These are phyloP conservation scores for Boletus pseudopeckii DNA, from an alignment of 768 basidiomycete genomes.

Conservation along the genomic window DNA sequence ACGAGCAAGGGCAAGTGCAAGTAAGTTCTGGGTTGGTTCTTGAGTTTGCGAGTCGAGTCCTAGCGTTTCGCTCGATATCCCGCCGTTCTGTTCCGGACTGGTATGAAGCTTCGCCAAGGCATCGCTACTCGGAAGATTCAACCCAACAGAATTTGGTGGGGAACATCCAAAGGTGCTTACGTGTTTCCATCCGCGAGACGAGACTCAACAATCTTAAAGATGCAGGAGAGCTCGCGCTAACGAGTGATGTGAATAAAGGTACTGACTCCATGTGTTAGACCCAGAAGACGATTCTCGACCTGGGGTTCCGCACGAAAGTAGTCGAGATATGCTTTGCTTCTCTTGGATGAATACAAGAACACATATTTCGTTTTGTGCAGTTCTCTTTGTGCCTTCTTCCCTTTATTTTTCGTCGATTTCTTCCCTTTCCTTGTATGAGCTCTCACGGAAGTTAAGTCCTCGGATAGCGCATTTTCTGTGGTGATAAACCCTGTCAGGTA, in stretches of 20 bases:
- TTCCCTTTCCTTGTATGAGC: conserved; percentile 39
- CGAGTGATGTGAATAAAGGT: background rate
- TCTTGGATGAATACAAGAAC: conserved; percentile 50
- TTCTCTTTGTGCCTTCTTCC: conserved; percentile 43
- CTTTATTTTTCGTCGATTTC: conserved; percentile 41
- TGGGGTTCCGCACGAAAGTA: conserved; percentile 65
- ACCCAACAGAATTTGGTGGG: background rate
- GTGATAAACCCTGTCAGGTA: conserved; percentile 54
- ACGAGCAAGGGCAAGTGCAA: conserved; percentile 10
- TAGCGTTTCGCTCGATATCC: background rate
- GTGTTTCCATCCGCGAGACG: conserved; percentile 8
- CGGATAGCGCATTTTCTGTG: conserved; percentile 44
- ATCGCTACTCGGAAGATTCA: conserved; percentile 3
- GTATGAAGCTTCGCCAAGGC: background rate
- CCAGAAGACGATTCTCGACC: conserved; percentile 59
- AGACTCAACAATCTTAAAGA: conserved; percentile 8
- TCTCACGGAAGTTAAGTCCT: conserved; percentile 46
- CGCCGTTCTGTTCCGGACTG: background rate
- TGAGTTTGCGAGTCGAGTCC: conserved; percentile 38
- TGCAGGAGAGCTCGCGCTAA: conserved; percentile 1
- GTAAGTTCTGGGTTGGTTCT: conserved; percentile 35
- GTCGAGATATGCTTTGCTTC: conserved; percentile 50
- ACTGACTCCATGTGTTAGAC: conserved; percentile 55
- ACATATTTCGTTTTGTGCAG: conserved; percentile 55
- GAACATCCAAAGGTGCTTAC: conserved; percentile 8